Base-by-base conservation (phyloP, 2,329 filamentous ascomycete species). In the Exophiala sp. region DNA sequence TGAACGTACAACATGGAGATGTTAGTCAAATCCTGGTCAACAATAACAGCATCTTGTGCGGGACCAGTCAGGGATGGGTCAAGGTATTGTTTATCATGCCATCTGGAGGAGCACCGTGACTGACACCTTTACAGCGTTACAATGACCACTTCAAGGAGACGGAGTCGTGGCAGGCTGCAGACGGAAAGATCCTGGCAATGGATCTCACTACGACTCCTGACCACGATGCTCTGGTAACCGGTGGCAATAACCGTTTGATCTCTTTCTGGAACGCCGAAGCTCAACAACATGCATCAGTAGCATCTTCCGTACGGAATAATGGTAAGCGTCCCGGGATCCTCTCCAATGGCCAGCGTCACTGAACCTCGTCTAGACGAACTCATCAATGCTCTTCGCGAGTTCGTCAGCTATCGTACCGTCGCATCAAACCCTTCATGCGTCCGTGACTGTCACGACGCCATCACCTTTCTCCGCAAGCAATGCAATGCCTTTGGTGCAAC, bases 401-500 rank as follows among this genome's bases (percentile, higher is more conserved):
- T 99, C 63, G 86, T 99, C 3, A 87, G 89, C 0, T 97, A 88
- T 76, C 92, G 91, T 63, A 96, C 92, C 0, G 84, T 99, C 20
- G 96, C 94, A 0, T 91, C 91, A 0, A 83, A 90, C 35, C 83
- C 88, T 1, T 89, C 91, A 63, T 95, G 90, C 66, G 85, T 89
- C 9, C 90, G 91, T 59, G 94, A 97, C 69, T 99, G 95, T 68
- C 87, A 92, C 55, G 84, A 91, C 66, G 92, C 92, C 8, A 94
- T 94, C 10, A 94, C 90, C 0, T 97, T 91, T 65, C 79, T 99
- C 1, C 89, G 91, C 47, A 86, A 88, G 0, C 80, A 97, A 14
- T 96, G 96, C 76, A 95, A 92, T 72, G 88, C 91, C 49, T 85
- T 97, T 53, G 94, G 94, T 10, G 94, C 90, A 0, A 82, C 88